Conservation (phyloP, 1,284 basidiomycete species). For the Trichosporon inkin region DNA sequence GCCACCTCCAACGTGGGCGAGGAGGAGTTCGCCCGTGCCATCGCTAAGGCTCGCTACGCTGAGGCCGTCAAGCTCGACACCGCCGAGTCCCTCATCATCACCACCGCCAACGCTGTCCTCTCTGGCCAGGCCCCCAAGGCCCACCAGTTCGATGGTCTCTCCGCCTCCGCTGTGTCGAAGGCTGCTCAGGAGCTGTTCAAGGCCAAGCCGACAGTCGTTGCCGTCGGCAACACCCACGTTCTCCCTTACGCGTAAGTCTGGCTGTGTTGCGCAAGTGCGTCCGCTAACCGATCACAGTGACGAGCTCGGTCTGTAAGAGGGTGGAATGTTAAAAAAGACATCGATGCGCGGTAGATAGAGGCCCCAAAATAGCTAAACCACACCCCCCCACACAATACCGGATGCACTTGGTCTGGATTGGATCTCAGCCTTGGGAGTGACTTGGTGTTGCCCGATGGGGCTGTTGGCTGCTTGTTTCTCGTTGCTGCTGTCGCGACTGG, state of each 20-base stretch:
- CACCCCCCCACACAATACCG: conserved; percentile 12
- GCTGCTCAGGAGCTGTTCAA: conserved; percentile 46
- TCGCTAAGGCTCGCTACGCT: conserved; percentile 80
- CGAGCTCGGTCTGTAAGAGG: conserved; percentile 69
- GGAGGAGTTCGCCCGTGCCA: conserved; percentile 71
- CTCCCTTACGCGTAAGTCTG: conserved; percentile 64
- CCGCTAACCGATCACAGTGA: conserved; percentile 50
- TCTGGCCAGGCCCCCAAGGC: conserved; percentile 56
- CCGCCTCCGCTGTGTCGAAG: conserved; percentile 60
- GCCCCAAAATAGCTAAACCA: conserved; percentile 25
- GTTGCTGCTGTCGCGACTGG: no score
- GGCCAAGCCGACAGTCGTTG: conserved; percentile 77
- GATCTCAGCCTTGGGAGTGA: conserved; percentile 15
- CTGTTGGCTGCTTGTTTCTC: no score
- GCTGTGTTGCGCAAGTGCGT: neutral
- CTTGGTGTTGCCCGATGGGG: no score
- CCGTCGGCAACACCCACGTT: conserved; percentile 68
- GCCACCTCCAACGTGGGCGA: conserved; percentile 59
- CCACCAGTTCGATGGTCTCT: conserved; percentile 62
- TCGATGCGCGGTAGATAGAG: conserved; percentile 25
- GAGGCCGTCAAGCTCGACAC: conserved; percentile 67
- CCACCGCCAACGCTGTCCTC: conserved; percentile 57
- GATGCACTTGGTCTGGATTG: conserved; percentile 21
- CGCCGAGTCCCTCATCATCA: conserved; percentile 60
- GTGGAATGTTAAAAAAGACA: conserved; percentile 12